phyloP scores from a whole-genome alignment of 768 basidiomycete species.

The Auricularia sp. region DNA sequence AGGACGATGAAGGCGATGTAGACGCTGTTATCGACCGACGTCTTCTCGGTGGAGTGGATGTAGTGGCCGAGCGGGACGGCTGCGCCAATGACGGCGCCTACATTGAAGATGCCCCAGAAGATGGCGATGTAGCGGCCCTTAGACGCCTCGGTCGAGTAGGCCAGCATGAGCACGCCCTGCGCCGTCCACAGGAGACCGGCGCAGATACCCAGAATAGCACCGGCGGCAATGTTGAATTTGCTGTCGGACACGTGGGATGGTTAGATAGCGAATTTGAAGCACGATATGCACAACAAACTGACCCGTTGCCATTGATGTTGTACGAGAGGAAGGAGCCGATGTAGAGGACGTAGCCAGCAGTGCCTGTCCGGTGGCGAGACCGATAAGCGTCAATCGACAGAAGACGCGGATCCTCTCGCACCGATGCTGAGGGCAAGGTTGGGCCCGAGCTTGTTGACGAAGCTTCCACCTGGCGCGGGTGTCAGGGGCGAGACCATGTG shows the following conservation, averaged over 20 bases:
- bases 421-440: conserved; percentile 37
- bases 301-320: conserved; percentile 5
- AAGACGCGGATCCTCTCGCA: too few relatives aligned
- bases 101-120: conserved; percentile 43
- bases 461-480: not conserved
- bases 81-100: conserved; percentile 62
- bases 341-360: conserved; percentile 42
- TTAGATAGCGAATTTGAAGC: not conserved
- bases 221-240: conserved; percentile 39
- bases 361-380: conserved; percentile 13
- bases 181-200: conserved; percentile 46
- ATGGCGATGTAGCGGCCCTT: conserved; percentile 42
- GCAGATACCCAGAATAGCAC: conserved; percentile 39
- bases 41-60: conserved; percentile 31
- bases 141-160: conserved; percentile 45
- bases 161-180: conserved; percentile 45
- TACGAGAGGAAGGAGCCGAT: conserved; percentile 36
- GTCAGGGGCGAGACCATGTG: not conserved
- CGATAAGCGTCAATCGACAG: too few relatives aligned
- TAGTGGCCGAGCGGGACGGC: conserved; percentile 66
- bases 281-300: not conserved
- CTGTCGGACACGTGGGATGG: conserved; percentile 25
- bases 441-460: conserved; percentile 34
- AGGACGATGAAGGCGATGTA: conserved; percentile 36
- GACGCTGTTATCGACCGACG: conserved; percentile 28